Evolutionary conservation across 768 basidiomycete species (phyloP).

Genomic region (Chlorophyllum brunneum): DNA sequence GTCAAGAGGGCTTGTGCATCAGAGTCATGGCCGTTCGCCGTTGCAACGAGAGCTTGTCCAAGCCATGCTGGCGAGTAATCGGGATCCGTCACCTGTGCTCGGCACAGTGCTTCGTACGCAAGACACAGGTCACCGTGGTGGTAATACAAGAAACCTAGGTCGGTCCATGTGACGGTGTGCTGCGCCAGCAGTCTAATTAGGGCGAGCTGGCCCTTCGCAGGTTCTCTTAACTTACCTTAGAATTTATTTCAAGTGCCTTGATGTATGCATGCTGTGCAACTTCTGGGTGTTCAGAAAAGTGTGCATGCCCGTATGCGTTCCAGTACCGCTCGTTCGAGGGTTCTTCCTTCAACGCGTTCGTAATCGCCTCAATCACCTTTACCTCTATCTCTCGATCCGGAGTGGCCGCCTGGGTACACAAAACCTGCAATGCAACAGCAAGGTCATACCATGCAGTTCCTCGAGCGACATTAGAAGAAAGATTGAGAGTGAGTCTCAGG

Average conservation of each 20-base stretch:
- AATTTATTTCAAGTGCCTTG: constrained; percentile 79
- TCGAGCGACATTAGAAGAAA: constrained; percentile 36
- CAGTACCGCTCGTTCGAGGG: constrained; percentile 73
- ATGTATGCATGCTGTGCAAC: constrained; percentile 91
- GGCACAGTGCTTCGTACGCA: constrained; percentile 81
- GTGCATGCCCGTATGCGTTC: constrained; percentile 75
- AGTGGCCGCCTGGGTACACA: constrained; percentile 29
- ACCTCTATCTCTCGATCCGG: constrained; percentile 24
- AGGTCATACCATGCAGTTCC: constrained; percentile 76
- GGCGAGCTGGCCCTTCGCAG: constrained; percentile 1
- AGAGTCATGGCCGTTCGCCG: constrained; percentile 46
- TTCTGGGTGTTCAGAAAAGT: constrained; percentile 63
- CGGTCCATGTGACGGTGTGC: constrained; percentile 80
- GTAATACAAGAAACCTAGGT: constrained; percentile 84
- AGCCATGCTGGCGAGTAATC: constrained; percentile 89
- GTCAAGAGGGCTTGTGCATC: constrained; percentile 70
- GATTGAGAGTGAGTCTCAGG: constrained; percentile 54
- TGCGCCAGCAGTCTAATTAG: constrained; percentile 23
- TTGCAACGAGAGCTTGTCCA: constrained; percentile 78
- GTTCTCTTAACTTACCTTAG: constrained; percentile 49
- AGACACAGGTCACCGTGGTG: constrained; percentile 75
- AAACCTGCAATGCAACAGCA: constrained; percentile 54
- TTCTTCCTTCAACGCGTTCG: constrained; percentile 70
- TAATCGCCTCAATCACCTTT: constrained; percentile 50
- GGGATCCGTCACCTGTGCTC: constrained; percentile 89